Evolutionary conservation across 441 rosid species (phyloP), one percentile per base, ranked within the genome.

Genomic region (Flueggea neowawraea): DNA sequence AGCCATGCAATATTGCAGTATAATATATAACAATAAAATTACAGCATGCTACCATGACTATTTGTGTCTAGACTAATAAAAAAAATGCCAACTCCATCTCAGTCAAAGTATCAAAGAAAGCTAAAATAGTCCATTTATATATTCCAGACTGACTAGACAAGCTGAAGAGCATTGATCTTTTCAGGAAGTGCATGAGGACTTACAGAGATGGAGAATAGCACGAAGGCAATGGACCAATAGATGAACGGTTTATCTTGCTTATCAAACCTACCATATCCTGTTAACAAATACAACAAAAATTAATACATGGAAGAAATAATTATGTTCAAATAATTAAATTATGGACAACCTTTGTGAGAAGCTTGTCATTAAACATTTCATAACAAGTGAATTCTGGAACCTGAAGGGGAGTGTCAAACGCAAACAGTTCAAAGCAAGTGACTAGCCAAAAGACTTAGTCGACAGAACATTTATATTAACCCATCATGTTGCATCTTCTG

Each of bases 191-290:
- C 17, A 61, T 58, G 16, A 52, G 68, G 47, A 79, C 98, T 80
- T 85, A 93, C 97, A 93, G 75, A 54, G 95, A 82, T 54, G 97
- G 96, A 12, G 98, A 88, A 68, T 93, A 93, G 82, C 96, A 90
- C 13, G 97, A 55, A 45, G 98, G 98, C 71, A 93, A 69, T 51
- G 96, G 97, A 47, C 97, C 98, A 61, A 93, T 90, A 14, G 96
- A 93, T 57, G 98, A 93, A 60, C 92, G 97, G 60, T 93, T 93
- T 77, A 93, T 91, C 91, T 93, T 93, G 82, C 97, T 88, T 67
- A 90, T 93, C 68, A 93, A 78, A 63, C 98, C 98, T 63, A 95
- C 98, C 98, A 93, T 93, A 78, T 93, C 98, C 98, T 90, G 80
- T 64, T 72, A 79, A 73, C 36, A 75, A 16, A 58, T 33, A 45